Evolutionary conservation across 805 yeast species (phyloP).

Genomic region (Maudiozyma serrabonitensis): DNA sequence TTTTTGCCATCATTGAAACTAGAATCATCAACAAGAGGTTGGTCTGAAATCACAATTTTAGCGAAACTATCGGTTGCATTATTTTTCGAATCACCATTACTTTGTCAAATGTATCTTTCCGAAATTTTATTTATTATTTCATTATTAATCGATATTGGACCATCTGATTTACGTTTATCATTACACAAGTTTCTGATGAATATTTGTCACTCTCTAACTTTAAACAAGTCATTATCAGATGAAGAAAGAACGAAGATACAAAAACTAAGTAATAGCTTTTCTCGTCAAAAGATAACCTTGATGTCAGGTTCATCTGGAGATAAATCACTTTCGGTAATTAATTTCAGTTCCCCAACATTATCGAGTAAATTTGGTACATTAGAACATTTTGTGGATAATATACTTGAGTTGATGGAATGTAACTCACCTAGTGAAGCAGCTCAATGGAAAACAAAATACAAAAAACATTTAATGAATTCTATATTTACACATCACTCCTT

Average conservation of each 20-base stretch:
- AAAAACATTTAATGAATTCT: conserved; percentile 47
- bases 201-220: conserved; percentile 55
- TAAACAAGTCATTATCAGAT: conserved; percentile 40
- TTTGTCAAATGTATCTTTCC: conserved; percentile 54
- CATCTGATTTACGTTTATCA: conserved; percentile 43
- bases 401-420: conserved; percentile 41
- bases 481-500: conserved; percentile 45
- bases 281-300: conserved; percentile 53
- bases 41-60: conserved; percentile 62
- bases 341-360: conserved; percentile 28
- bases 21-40: conserved; percentile 37
- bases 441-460: conserved; percentile 56
- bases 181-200: conserved; percentile 55
- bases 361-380: conserved; percentile 32
- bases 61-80: conserved; percentile 50
- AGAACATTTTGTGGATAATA: conserved; percentile 46
- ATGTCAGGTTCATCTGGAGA: conserved; percentile 58
- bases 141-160: conserved; percentile 40
- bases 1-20: conserved; percentile 33
- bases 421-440: conserved; percentile 37
- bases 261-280: conserved; percentile 32
- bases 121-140: conserved; percentile 61
- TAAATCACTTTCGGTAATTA: conserved; percentile 27
- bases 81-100: conserved; percentile 55
- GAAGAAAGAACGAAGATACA: conserved; percentile 34